Conservation (phyloP, 305 asterid genomes). For the Rubia peregrina region DNA sequence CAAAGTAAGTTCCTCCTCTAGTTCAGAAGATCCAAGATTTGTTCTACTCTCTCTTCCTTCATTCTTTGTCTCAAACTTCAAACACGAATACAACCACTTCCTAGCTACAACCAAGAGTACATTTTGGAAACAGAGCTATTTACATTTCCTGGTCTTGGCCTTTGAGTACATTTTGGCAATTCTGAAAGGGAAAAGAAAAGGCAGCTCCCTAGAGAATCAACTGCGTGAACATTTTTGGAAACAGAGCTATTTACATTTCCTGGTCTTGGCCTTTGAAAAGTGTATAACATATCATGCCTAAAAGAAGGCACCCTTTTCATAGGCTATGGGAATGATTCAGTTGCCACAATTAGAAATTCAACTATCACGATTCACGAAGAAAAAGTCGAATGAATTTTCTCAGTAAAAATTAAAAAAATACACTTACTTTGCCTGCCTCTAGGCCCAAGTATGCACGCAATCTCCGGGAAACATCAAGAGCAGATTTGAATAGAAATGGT, state of each 20-base stretch:
- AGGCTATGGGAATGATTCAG: background rate
- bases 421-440: constrained; percentile 44
- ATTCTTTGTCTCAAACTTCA: background rate
- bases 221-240: background rate
- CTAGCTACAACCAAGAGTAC: background rate
- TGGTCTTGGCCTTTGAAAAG: background rate
- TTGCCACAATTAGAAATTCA: background rate
- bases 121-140: background rate
- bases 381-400: too few relatives aligned
- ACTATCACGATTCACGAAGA: background rate
- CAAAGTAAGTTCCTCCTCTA: background rate
- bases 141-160: background rate
- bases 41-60: background rate
- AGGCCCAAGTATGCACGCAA: constrained; percentile 67
- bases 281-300: too few relatives aligned
- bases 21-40: background rate
- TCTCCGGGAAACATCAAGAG: constrained; percentile 64
- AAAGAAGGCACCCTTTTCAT: background rate
- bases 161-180: background rate
- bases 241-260: background rate
- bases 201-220: background rate
- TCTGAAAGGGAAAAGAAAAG: background rate
- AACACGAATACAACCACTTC: background rate
- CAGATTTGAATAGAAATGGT: constrained; percentile 79
- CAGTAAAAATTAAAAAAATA: background rate